These are phyloP conservation scores for Suhomyces tanzawaensis DNA, from an alignment of 805 yeast genomes.

Conservation along the genomic window DNA sequence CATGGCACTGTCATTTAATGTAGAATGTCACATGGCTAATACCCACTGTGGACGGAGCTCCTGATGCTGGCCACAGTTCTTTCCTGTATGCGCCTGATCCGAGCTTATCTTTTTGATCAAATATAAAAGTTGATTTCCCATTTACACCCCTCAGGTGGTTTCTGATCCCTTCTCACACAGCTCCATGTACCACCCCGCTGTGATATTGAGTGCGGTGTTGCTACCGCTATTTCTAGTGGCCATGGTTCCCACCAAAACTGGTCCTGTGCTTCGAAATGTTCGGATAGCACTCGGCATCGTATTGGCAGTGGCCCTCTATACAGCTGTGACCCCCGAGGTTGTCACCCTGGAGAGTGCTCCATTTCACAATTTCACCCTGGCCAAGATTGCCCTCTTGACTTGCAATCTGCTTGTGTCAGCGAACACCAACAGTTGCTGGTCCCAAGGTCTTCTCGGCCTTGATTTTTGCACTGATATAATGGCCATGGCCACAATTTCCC, in stretches of 20 bases:
- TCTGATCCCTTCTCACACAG: too few relatives aligned
- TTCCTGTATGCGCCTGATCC: too few relatives aligned
- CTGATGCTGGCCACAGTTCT: too few relatives aligned
- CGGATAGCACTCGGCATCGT: constrained; percentile 8
- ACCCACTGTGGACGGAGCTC: too few relatives aligned
- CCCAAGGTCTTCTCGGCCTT: background rate
- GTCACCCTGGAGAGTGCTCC: constrained; percentile 32
- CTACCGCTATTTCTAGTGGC: background rate
- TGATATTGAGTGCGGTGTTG: constrained; percentile 1
- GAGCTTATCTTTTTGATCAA: too few relatives aligned
- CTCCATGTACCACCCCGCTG: too few relatives aligned
- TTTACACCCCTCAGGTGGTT: too few relatives aligned
- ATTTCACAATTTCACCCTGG: constrained; percentile 25
- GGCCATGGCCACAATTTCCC: constrained; percentile 33
- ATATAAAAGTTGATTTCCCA: too few relatives aligned
- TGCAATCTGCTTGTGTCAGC: constrained; percentile 26
- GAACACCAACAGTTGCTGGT: constrained; percentile 21
- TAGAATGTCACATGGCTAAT: too few relatives aligned
- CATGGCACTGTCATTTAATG: too few relatives aligned
- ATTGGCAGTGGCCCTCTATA: constrained; percentile 10
- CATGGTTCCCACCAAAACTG: too few relatives aligned
- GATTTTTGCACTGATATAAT: constrained; percentile 7
- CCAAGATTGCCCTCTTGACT: constrained; percentile 28
- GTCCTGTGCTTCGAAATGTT: too few relatives aligned
- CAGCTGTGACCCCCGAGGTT: constrained; percentile 23